Percentiles rank a stretch among this genome's conserved stretches.
Evolutionary conservation across 2,329 filamentous ascomycete genomes (phyloP).

Genomic region (Pyricularia pennisetigena): DNA sequence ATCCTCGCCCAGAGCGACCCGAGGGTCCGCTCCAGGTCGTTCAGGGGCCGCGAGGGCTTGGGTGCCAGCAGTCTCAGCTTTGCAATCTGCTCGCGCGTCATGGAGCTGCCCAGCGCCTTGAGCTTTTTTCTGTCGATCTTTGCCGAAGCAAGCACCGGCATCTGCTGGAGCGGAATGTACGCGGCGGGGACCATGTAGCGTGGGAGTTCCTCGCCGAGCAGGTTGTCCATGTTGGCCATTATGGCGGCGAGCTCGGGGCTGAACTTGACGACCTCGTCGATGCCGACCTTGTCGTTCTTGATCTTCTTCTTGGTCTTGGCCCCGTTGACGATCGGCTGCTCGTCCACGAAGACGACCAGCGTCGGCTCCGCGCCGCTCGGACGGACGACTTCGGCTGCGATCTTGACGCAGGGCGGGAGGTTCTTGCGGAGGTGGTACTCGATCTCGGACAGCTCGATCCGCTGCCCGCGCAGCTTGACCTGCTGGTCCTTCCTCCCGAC

Average conservation of each 20-base stretch:
- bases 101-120: conserved; percentile 30
- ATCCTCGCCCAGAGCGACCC: conserved; percentile 19
- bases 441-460: conserved; percentile 30
- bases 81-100: conserved; percentile 30
- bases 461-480: conserved; percentile 44
- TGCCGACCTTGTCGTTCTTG: not conserved
- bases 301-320: not conserved
- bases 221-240: conserved; percentile 19
- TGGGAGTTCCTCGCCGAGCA: conserved; percentile 24
- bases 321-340: conserved; percentile 1
- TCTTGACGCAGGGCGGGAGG: conserved; percentile 12
- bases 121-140: conserved; percentile 39
- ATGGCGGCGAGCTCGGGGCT: conserved; percentile 18
- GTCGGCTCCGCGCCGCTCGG: conserved; percentile 14
- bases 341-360: conserved; percentile 12
- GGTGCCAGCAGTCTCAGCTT: conserved; percentile 16
- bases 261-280: not conserved
- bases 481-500: conserved; percentile 43
- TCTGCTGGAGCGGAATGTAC: conserved; percentile 32
- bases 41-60: conserved; percentile 20
- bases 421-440: conserved; percentile 8
- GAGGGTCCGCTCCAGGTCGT: conserved; percentile 26
- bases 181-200: conserved; percentile 38
- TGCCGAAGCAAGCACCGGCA: conserved; percentile 36
- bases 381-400: conserved; percentile 18